A percentile compares a stretch with the other conserved stretches of the same genome.
phyloP scores from a whole-genome alignment of 2,329 filamentous ascomycete genomes.

The Dryadomyces sulphureus region DNA sequence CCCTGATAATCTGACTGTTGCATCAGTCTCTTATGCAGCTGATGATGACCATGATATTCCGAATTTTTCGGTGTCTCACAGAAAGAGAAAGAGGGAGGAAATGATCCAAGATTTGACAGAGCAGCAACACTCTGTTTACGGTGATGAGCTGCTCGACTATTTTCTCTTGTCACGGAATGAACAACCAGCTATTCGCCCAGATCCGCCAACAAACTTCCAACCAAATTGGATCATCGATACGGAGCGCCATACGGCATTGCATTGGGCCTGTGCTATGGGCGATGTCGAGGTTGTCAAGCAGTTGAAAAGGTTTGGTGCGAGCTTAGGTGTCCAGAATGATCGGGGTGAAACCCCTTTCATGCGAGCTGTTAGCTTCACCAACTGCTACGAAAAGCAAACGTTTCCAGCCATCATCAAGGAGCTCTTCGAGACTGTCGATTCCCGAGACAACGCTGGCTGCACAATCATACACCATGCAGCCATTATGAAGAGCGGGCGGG shows the following conservation, averaged over 20 bases:
- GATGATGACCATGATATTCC: conserved; percentile 68
- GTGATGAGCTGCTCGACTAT: conserved; percentile 88
- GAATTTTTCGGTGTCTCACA: conserved; percentile 43
- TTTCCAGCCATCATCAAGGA: conserved; percentile 77
- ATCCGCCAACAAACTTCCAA: conserved; percentile 74
- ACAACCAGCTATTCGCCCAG: conserved; percentile 54
- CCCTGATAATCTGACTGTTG: conserved; percentile 68
- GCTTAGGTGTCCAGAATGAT: conserved; percentile 53
- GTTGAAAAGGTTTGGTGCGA: conserved; percentile 67
- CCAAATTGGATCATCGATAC: conserved; percentile 88
- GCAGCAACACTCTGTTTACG: conserved; percentile 79
- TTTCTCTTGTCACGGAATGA: conserved; percentile 79
- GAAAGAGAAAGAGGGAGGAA: conserved; percentile 67
- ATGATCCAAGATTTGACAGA: conserved; percentile 49
- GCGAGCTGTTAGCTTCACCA: conserved; percentile 89
- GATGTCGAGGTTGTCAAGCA: conserved; percentile 85
- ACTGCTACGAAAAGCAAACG: conserved; percentile 86
- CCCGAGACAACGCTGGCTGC: conserved; percentile 63
- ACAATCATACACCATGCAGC: conserved; percentile 94
- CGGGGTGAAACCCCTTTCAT: conserved; percentile 84
- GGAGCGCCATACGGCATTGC: conserved; percentile 80
- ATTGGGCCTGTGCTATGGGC: conserved; percentile 97
- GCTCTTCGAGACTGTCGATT: conserved; percentile 66
- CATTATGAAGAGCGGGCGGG: conserved; percentile 67
- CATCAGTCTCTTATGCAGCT: conserved; percentile 66